Percentiles rank a stretch among this genome's conserved stretches.
Conservation (phyloP, 371 early-diverging fungal genomes). For the Syncephalastrum sp. region DNA sequence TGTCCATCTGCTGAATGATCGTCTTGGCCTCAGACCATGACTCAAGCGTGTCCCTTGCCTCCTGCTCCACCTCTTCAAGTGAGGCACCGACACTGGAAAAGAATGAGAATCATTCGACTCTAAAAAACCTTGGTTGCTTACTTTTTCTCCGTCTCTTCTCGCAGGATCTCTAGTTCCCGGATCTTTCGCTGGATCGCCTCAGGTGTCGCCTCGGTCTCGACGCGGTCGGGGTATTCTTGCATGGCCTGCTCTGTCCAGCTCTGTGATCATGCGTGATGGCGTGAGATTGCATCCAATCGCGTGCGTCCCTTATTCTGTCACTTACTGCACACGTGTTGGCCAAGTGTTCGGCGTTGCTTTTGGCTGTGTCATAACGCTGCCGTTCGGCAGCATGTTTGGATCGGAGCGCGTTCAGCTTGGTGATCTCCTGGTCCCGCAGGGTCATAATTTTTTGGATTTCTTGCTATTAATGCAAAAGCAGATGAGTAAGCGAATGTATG, state of each 20-base stretch:
- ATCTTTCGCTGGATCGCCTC: constrained; percentile 64
- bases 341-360: not conserved
- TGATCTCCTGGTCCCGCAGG: constrained; percentile 3
- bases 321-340: constrained; percentile 5
- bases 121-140: constrained; percentile 13
- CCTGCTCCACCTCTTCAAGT: constrained; percentile 56
- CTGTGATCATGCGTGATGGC: not conserved
- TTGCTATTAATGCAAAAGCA: not conserved
- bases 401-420: constrained; percentile 3
- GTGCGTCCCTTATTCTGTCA: not conserved
- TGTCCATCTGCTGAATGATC: constrained; percentile 50
- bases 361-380: too few species aligned
- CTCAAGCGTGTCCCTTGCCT: constrained; percentile 45
- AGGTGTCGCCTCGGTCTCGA: constrained; percentile 46
- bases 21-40: constrained; percentile 61
- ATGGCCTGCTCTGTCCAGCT: constrained; percentile 50
- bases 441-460: constrained; percentile 8
- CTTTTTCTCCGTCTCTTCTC: constrained; percentile 53
- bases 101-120: not conserved
- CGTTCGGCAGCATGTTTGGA: constrained; percentile 1
- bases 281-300: not conserved
- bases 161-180: constrained; percentile 47
- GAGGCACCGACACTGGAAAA: constrained; percentile 23
- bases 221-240: constrained; percentile 65
- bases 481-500: too few species aligned